Conservation (phyloP, 108 stramenopile species). For the Cyclotella kingstonii region DNA sequence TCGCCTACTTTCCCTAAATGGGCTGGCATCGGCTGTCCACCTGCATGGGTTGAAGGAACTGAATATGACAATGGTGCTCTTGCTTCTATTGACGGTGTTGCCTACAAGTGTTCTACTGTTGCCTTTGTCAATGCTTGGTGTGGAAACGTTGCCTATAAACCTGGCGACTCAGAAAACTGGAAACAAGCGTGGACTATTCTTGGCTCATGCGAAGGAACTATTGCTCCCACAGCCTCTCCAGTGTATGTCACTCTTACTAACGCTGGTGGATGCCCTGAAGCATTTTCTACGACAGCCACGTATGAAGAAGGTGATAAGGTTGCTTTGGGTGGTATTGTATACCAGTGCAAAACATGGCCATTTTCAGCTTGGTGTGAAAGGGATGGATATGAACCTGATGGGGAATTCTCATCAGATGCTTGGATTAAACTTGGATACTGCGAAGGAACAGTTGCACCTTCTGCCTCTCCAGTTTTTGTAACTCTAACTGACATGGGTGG, state of each 20-base stretch:
- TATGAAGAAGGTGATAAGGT: conserved; percentile 21
- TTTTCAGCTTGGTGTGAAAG: conserved; percentile 1
- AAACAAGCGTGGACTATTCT: conserved; percentile 7
- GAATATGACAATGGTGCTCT: background rate
- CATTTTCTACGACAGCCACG: background rate
- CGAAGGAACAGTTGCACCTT: conserved; percentile 18
- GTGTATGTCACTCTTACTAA: background rate
- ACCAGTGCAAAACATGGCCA: conserved; percentile 9
- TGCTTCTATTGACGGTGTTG: background rate
- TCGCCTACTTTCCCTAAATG: background rate
- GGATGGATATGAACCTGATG: conserved; percentile 5
- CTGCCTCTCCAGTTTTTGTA: background rate
- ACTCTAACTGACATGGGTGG: background rate
- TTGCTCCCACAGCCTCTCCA: conserved; percentile 10
- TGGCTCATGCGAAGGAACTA: conserved; percentile 6
- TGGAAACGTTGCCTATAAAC: conserved; percentile 1
- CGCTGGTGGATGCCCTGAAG: conserved; percentile 6
- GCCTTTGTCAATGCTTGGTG: background rate
- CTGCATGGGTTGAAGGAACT: background rate
- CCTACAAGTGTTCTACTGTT: background rate
- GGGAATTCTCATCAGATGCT: background rate
- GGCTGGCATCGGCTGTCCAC: conserved; percentile 2
- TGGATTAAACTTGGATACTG: conserved; percentile 4
- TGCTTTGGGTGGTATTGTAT: background rate
- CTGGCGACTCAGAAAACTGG: conserved; percentile 3